These are phyloP conservation scores for Lipomyces orientalis DNA, from an alignment of 805 yeast genomes.

Conservation along the genomic window DNA sequence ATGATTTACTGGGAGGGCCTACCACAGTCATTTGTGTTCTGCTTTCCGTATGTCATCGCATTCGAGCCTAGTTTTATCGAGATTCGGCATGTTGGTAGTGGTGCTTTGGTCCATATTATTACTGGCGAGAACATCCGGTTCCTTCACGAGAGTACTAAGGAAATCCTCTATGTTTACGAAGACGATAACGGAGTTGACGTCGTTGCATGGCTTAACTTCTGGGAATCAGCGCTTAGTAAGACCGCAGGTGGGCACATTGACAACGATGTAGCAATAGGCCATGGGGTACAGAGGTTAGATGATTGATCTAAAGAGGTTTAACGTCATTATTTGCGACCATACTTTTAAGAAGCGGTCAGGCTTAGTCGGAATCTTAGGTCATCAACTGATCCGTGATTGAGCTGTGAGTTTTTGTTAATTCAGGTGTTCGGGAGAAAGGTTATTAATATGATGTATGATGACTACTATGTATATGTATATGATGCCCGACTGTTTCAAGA, in stretches of 20 bases:
- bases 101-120: slow-evolving; percentile 84
- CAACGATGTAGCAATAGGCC: neutral
- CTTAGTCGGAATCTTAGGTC: no score
- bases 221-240: slow-evolving; percentile 50
- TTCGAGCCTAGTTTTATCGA: slow-evolving; percentile 91
- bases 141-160: slow-evolving; percentile 84
- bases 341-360: neutral
- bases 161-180: slow-evolving; percentile 90
- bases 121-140: slow-evolving; percentile 90
- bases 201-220: slow-evolving; percentile 89
- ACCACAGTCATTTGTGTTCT: slow-evolving; percentile 88
- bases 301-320: slow-evolving; percentile 11
- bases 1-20: slow-evolving; percentile 96
- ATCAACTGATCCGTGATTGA: no score
- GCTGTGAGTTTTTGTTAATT: neutral
- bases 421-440: neutral
- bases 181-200: slow-evolving; percentile 89
- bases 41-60: slow-evolving; percentile 91
- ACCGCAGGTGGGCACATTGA: slow-evolving; percentile 8
- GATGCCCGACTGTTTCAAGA: neutral
- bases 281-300: slow-evolving; percentile 16
- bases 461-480: neutral
- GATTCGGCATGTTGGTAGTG: slow-evolving; percentile 86
- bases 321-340: neutral
- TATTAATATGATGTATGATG: neutral